A percentile compares a stretch with the other conserved stretches of the same genome.
Evolutionary conservation across 257 asterid genomes (phyloP).

Genomic region (Vinca minor): DNA sequence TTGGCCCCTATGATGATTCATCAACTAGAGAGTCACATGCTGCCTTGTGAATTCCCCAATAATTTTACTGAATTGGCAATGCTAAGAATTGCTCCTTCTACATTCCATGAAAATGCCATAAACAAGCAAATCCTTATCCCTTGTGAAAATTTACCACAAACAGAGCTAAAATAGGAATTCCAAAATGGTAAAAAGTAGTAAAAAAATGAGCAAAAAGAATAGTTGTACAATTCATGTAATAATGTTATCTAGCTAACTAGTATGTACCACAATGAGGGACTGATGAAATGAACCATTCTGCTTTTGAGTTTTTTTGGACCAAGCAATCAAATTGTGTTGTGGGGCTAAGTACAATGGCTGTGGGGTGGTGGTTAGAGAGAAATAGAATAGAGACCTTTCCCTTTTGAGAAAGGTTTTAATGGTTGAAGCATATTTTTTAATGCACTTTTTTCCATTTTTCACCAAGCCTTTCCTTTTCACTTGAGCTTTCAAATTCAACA

Average conservation of each 20-base stretch:
- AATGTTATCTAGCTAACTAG: neutral
- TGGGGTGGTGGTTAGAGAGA: slow-evolving; percentile 34
- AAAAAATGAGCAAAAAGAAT: slow-evolving; percentile 23
- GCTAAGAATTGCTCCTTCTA: slow-evolving; percentile 14
- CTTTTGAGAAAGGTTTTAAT: slow-evolving; percentile 27
- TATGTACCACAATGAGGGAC: slow-evolving; percentile 6
- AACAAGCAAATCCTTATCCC: slow-evolving; percentile 10
- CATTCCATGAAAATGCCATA: slow-evolving; percentile 15
- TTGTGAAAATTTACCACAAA: slow-evolving; percentile 23
- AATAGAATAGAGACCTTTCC: slow-evolving; percentile 17
- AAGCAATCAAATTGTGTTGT: slow-evolving; percentile 15
- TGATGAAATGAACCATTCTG: slow-evolving; percentile 5
- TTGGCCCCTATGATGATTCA: neutral
- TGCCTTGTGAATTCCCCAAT: slow-evolving; percentile 9
- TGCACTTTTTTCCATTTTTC: slow-evolving; percentile 31
- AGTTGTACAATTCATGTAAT: slow-evolving; percentile 1
- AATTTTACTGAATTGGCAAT: slow-evolving; percentile 16
- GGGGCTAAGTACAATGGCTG: slow-evolving; percentile 13
- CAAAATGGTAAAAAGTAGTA: slow-evolving; percentile 17
- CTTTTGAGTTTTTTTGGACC: too few species aligned
- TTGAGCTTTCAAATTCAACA: slow-evolving; percentile 35
- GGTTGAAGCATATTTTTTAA: slow-evolving; percentile 29
- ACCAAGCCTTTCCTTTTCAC: slow-evolving; percentile 33
- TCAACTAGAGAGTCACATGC: slow-evolving; percentile 23
- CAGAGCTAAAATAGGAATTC: slow-evolving; percentile 15